Evolutionary conservation across 176 grass and related monocot genomes (phyloP), one percentile per base, ranked within the genome.

Genomic region (Bromus sterilis): DNA sequence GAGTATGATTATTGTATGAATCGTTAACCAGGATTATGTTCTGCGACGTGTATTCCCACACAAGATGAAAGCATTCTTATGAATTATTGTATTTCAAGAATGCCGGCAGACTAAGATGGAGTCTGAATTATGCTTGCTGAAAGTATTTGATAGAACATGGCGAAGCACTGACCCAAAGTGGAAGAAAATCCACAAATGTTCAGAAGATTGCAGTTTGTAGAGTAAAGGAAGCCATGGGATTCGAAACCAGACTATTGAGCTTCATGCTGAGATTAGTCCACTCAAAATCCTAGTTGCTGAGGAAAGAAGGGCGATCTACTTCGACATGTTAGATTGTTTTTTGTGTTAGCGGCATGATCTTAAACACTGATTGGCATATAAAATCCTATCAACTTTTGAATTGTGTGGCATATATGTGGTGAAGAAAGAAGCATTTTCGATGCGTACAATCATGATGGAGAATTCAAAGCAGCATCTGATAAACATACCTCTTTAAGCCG

Each of bases 401-500:
- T 48, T 20, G 77, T 5, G 36, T 0, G 9, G 6, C 63, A 82
- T 61, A 32, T 71, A 46, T 46, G 66, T 16, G 16, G 1, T 11
- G 1, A 58, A 20, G n/a, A 6, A 56, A 65, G 61, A 74, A 60
- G 42, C 8, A 36, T 13, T 57, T 46, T n/a, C 35, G 8, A 55
- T 33, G 36, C 12, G 60, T 44, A 33, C 8, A 9, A 56, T 66
- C 55, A 51, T 51, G 31, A 18, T 76, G 51, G 16, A 56, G 1
- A 74, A 59, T 32, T n/a, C 31, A 20, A 84, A 14, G 1, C 15
- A 62, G 31, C 6, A 43, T 32, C 18, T 64, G 20, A 3, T 31
- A 13, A 67, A 74, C 32, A 56, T 89, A 99, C 96, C 91, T 95
- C 86, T 78, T 93, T 93, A 69, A 95, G 80, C 69, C 89, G 85